A percentile compares a stretch with the other conserved stretches of the same genome.
These are phyloP conservation scores for Arthromyces matolae DNA, from an alignment of 768 basidiomycete genomes.

Conservation along the genomic window DNA sequence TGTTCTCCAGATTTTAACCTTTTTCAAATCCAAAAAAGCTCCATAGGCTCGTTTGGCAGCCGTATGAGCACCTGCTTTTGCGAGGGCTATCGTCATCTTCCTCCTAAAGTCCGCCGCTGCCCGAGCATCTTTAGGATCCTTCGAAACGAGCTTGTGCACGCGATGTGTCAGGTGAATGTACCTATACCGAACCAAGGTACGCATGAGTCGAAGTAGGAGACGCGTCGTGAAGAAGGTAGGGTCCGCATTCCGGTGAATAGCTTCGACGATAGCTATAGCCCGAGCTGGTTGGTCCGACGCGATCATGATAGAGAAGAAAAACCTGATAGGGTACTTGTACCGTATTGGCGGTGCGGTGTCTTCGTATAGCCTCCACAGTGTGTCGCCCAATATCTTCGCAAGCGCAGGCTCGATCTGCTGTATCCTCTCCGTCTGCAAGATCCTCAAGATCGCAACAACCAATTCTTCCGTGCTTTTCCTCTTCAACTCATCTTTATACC, in stretches of 20 bases:
- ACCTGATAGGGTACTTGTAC: slow-evolving; percentile 44
- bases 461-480: slow-evolving; percentile 31
- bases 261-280: slow-evolving; percentile 37
- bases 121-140: slow-evolving; percentile 13
- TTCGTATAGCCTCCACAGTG: slow-evolving; percentile 34
- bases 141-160: slow-evolving; percentile 22
- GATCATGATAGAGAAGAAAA: slow-evolving; percentile 39
- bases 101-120: slow-evolving; percentile 27
- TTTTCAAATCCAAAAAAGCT: slow-evolving; percentile 6
- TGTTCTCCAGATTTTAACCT: slow-evolving; percentile 9
- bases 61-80: slow-evolving; percentile 26
- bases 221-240: slow-evolving; percentile 38
- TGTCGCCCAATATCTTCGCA: slow-evolving; percentile 31
- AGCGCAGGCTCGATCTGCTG: slow-evolving; percentile 25
- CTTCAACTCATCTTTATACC: slow-evolving; percentile 28
- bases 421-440: slow-evolving; percentile 32
- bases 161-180: slow-evolving; percentile 33
- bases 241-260: slow-evolving; percentile 26
- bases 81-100: slow-evolving; percentile 27
- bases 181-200: slow-evolving; percentile 37
- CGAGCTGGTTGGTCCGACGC: slow-evolving; percentile 31
- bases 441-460: slow-evolving; percentile 34
- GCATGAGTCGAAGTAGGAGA: slow-evolving; percentile 37
- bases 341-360: slow-evolving; percentile 25
- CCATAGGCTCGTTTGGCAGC: slow-evolving; percentile 23